phyloP scores from a whole-genome alignment of 306 rosid genomes.

The Benincasa hispida region DNA sequence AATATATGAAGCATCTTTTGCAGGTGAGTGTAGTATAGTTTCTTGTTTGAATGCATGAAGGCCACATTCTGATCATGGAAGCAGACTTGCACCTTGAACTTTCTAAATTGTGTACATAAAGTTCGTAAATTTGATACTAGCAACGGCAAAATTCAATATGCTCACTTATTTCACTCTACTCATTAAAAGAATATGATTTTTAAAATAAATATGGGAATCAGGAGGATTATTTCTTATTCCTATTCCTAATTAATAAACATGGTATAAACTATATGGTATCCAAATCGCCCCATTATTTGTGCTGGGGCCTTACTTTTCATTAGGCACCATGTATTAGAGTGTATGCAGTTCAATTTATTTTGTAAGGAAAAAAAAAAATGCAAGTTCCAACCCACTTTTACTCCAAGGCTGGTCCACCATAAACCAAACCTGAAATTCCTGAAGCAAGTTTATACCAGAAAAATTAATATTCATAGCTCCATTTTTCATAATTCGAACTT shows the following conservation, averaged over 20 bases:
- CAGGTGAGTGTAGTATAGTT: not conserved
- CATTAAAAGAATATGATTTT: not conserved
- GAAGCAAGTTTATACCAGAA: not conserved
- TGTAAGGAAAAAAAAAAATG: not conserved
- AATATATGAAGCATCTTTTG: not conserved
- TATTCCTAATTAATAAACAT: not conserved
- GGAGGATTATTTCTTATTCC: not conserved
- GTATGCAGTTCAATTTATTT: not conserved
- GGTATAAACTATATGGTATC: not conserved
- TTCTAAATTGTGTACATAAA: not conserved
- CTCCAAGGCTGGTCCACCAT: not conserved
- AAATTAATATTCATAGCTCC: not conserved
- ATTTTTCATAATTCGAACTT: not conserved
- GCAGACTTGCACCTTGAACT: not conserved
- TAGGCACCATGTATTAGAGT: not conserved
- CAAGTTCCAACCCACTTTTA: not conserved
- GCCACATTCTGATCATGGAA: not conserved
- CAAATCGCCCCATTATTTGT: not conserved
- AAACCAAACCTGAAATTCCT: not conserved
- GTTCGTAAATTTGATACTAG: not conserved
- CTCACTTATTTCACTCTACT: not conserved
- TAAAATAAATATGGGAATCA: not conserved
- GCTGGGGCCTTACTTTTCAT: not conserved
- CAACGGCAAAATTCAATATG: not conserved
- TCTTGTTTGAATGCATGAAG: not conserved